Evolutionary conservation across 2,329 filamentous ascomycete genomes (phyloP).

Genomic region (Emmonsia crescens): DNA sequence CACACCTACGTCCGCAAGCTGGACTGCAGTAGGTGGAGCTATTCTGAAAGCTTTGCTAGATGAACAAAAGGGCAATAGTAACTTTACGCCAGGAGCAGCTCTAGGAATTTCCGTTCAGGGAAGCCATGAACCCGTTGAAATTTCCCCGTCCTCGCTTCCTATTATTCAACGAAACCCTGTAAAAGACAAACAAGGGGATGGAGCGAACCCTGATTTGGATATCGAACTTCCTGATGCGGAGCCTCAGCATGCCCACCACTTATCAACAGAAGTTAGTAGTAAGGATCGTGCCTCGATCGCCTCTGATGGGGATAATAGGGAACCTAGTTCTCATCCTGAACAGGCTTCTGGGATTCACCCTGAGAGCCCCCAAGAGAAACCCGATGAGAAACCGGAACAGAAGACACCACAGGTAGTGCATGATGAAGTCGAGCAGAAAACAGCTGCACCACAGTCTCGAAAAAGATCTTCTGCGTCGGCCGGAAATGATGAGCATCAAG

Average conservation of each 20-base stretch:
- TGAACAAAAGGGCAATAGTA: slow-evolving; percentile 26
- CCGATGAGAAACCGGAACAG: slow-evolving; percentile 8
- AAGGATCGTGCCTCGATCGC: not conserved
- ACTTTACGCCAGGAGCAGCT: slow-evolving; percentile 26
- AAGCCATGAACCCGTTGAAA: slow-evolving; percentile 13
- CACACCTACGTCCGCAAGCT: slow-evolving; percentile 26
- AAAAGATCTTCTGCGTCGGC: slow-evolving; percentile 53
- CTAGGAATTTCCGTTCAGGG: slow-evolving; percentile 34
- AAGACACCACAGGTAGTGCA: slow-evolving; percentile 13
- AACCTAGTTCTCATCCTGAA: not conserved
- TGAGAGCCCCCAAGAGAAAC: not conserved
- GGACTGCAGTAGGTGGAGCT: slow-evolving; percentile 39
- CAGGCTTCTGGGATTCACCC: not conserved
- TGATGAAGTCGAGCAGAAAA: slow-evolving; percentile 25
- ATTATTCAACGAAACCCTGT: slow-evolving; percentile 6
- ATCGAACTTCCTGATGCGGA: not conserved
- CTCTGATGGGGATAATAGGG: not conserved
- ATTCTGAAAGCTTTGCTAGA: slow-evolving; percentile 35
- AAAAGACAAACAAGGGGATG: not conserved
- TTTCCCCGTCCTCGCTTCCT: slow-evolving; percentile 6
- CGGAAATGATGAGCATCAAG: slow-evolving; percentile 46
- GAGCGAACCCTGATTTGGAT: not conserved
- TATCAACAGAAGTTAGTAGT: not conserved
- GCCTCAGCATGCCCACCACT: not conserved
- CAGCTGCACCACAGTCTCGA: slow-evolving; percentile 28